These are phyloP conservation scores for Coniochaeta hoffmannii DNA, from an alignment of 2,329 filamentous ascomycete species.

Conservation along the genomic window DNA sequence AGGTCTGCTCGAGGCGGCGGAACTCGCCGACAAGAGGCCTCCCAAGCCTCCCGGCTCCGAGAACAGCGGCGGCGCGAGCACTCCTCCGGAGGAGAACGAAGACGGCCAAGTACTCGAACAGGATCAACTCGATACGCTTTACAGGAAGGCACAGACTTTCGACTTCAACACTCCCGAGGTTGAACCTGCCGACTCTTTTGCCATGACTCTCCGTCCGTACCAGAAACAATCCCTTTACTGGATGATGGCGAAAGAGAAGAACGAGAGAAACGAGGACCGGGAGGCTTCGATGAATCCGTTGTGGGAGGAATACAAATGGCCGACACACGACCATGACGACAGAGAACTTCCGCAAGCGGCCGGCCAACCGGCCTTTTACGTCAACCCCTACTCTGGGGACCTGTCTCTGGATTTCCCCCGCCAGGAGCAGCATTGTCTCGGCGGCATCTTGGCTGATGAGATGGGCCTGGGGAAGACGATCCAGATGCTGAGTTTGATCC, in stretches of 20 bases:
- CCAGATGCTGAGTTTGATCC: slow-evolving; percentile 91
- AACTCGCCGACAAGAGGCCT: slow-evolving; percentile 72
- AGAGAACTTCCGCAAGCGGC: slow-evolving; percentile 60
- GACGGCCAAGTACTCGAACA: slow-evolving; percentile 90
- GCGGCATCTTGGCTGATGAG: slow-evolving; percentile 89
- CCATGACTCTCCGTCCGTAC: slow-evolving; percentile 78
- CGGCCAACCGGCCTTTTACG: slow-evolving; percentile 71
- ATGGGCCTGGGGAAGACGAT: slow-evolving; percentile 99
- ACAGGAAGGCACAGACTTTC: slow-evolving; percentile 93
- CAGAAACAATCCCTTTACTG: slow-evolving; percentile 93
- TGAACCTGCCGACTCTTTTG: slow-evolving; percentile 75
- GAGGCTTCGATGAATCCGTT: slow-evolving; percentile 89
- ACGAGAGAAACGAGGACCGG: slow-evolving; percentile 58
- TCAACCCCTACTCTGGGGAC: slow-evolving; percentile 96
- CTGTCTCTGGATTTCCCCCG: slow-evolving; percentile 84
- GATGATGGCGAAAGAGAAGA: slow-evolving; percentile 92
- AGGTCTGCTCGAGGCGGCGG: slow-evolving; percentile 77
- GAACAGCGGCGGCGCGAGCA: slow-evolving; percentile 36
- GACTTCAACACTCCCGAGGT: slow-evolving; percentile 88
- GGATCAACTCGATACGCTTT: slow-evolving; percentile 87
- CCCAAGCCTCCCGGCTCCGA: slow-evolving; percentile 34
- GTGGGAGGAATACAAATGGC: slow-evolving; percentile 96
- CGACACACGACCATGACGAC: slow-evolving; percentile 78
- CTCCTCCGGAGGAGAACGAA: slow-evolving; percentile 60
- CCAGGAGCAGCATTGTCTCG: slow-evolving; percentile 90